Evolutionary conservation across 257 asterid genomes (phyloP), one percentile per base, ranked within the genome.

Genomic region (Ophiorrhiza pumila): DNA sequence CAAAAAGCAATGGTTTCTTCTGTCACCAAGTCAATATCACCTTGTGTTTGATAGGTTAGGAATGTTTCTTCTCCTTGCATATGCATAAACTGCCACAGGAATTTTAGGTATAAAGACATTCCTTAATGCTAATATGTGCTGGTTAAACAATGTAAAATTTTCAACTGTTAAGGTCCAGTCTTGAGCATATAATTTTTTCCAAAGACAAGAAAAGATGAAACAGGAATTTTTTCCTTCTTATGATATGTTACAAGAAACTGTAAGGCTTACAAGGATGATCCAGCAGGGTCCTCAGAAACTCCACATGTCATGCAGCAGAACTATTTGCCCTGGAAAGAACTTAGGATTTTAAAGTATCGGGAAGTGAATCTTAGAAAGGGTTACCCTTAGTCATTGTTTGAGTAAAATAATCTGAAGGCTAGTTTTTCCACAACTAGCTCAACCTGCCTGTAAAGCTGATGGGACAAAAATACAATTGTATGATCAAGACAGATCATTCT

Each of bases 1-100:
- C 72, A 84, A 90, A 84, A 95, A 95, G 82, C 80, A 84, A 70
- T 95, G 99, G 99, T 90, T 85, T 81, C 89, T 95, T 68, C 87
- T 95, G 65, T 75, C 90, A 74, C 98, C 99, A 71, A 76, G 81
- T 79, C 97, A 95, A 73, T 79, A 61, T 76, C 97, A 86, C 77
- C 92, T 90, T 66, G 91, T 90, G 65, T 86, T 86, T 81, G 98
- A 92, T 88, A 84, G 91, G 96, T 95, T 39, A 76, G 20, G 62
- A 49, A 53, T 41, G 27, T 23, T 20, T 75, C 62, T 62, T 67
- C 47, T 62, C 64, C 47, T 68, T 63, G 55, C 23, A 41, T 42
- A 63, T 79, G 5, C 53, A 41, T 64, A 31, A 22, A 66, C 56
- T 68, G 8, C 34, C 25, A 20, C 31, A 7, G 4, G 35, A 45